Percentiles rank a stretch among this genome's conserved stretches.
phyloP scores from a whole-genome alignment of 1,284 basidiomycete species.

The Naganishia liquefaciens region DNA sequence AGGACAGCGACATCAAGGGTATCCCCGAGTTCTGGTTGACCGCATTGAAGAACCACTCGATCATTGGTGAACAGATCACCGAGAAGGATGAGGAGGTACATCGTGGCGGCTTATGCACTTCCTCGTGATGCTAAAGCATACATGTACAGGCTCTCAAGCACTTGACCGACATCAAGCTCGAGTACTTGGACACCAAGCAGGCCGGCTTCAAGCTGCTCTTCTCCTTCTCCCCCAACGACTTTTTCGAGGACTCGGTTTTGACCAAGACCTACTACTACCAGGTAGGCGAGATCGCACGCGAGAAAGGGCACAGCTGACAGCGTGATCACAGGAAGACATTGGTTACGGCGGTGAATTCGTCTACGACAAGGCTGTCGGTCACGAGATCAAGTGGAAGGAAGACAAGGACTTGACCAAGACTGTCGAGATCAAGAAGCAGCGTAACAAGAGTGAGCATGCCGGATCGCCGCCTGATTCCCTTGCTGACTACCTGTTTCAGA shows the following conservation, averaged over 20 bases:
- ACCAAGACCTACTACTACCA: slow-evolving; percentile 96
- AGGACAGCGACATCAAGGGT: slow-evolving; percentile 56
- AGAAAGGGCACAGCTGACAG: too few relatives aligned
- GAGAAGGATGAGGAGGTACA: slow-evolving; percentile 78
- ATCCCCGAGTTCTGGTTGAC: slow-evolving; percentile 99
- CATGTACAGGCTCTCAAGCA: slow-evolving; percentile 60
- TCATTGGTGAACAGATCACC: slow-evolving; percentile 84
- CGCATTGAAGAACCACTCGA: slow-evolving; percentile 86
- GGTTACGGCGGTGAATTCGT: slow-evolving; percentile 93
- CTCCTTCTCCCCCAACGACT: slow-evolving; percentile 79
- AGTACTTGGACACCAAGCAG: slow-evolving; percentile 67
- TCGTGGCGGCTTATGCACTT: slow-evolving; percentile 44
- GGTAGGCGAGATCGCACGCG: slow-evolving; percentile 47
- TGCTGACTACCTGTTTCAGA: slow-evolving; percentile 57
- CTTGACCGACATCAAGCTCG: slow-evolving; percentile 68
- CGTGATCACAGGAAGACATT: slow-evolving; percentile 64
- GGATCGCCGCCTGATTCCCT: neutral
- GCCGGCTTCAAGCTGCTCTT: slow-evolving; percentile 91
- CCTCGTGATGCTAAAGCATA: slow-evolving; percentile 1
- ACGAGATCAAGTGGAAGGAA: slow-evolving; percentile 93
- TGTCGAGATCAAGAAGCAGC: slow-evolving; percentile 98
- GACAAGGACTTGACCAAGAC: slow-evolving; percentile 97
- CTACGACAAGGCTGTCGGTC: slow-evolving; percentile 88
- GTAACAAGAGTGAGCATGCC: slow-evolving; percentile 82
- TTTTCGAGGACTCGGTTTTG: slow-evolving; percentile 78